Evolutionary conservation across 345 rosid species (phyloP).

Genomic region (Eucalyptus regnans): DNA sequence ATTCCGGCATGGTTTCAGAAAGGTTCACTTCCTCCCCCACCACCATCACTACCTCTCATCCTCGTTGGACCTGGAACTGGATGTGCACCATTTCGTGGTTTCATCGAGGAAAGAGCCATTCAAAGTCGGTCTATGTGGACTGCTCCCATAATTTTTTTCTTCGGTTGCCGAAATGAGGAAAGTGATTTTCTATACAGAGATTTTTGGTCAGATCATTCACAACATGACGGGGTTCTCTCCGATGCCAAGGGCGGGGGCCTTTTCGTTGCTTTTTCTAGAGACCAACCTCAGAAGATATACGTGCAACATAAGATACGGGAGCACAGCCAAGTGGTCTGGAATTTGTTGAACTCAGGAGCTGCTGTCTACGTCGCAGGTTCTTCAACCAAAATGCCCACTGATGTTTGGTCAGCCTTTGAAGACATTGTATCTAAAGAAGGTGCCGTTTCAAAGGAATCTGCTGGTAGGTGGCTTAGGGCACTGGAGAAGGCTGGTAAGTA

Average conservation of each 20-base stretch:
- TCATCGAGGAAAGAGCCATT: conserved; percentile 63
- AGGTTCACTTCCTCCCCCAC: conserved; percentile 73
- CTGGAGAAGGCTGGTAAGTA: conserved; percentile 72
- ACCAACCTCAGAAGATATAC: conserved; percentile 78
- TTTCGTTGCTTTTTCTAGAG: conserved; percentile 81
- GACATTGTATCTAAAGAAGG: conserved; percentile 55
- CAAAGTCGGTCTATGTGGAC: conserved; percentile 29
- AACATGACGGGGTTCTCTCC: conserved; percentile 46
- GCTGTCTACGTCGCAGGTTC: conserved; percentile 81
- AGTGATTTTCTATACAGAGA: conserved; percentile 68
- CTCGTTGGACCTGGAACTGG: conserved; percentile 95
- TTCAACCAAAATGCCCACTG: conserved; percentile 84
- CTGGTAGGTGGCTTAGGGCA: conserved; percentile 45
- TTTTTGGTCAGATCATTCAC: conserved; percentile 60
- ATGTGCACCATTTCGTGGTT: conserved; percentile 95
- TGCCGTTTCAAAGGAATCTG: conserved; percentile 46
- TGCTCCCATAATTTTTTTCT: conserved; percentile 73
- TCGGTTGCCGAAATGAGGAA: conserved; percentile 78
- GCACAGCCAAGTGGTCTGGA: conserved; percentile 51
- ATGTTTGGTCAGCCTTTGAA: conserved; percentile 68
- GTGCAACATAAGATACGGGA: conserved; percentile 83
- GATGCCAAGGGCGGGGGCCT: conserved; percentile 79
- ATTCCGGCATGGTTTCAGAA: conserved; percentile 79
- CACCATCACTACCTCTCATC: conserved; percentile 61
- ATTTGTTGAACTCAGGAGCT: conserved; percentile 47